Percentiles rank a stretch among this genome's conserved stretches.
phyloP scores from a whole-genome alignment of 768 basidiomycete species.

The Leucocoprinus leucothites region DNA sequence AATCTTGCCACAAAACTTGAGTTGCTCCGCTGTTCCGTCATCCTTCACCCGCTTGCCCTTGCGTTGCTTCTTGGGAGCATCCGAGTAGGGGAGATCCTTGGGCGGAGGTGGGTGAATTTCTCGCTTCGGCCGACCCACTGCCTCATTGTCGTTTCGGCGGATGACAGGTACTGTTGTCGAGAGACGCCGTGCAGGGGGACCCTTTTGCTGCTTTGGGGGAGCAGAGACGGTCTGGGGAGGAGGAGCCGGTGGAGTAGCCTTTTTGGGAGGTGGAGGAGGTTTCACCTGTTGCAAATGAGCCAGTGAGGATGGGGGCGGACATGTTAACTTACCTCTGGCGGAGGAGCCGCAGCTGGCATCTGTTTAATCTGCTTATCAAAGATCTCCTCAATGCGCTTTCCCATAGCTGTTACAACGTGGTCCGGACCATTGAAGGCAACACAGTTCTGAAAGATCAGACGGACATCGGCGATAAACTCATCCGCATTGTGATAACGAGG shows the following conservation, averaged over 20 bases:
- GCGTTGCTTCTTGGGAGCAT: slow-evolving; percentile 66
- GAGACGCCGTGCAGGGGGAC: slow-evolving; percentile 54
- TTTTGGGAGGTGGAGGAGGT: slow-evolving; percentile 43
- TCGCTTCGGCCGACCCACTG: slow-evolving; percentile 83
- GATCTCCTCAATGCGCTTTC: slow-evolving; percentile 74
- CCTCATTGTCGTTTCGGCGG: slow-evolving; percentile 69
- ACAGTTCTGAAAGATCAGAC: slow-evolving; percentile 86
- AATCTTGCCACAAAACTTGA: slow-evolving; percentile 78
- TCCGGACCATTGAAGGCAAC: slow-evolving; percentile 91
- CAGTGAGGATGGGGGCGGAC: slow-evolving; percentile 2
- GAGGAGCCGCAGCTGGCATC: slow-evolving; percentile 58
- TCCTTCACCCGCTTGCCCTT: slow-evolving; percentile 60
- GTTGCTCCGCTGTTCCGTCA: slow-evolving; percentile 75
- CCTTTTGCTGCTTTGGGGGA: slow-evolving; percentile 44
- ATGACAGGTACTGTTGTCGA: slow-evolving; percentile 84
- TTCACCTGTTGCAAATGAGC: slow-evolving; percentile 28
- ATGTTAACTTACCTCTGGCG: slow-evolving; percentile 52
- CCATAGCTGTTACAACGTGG: slow-evolving; percentile 76
- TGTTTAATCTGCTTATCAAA: slow-evolving; percentile 90
- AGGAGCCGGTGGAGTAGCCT: slow-evolving; percentile 41
- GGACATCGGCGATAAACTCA: slow-evolving; percentile 83
- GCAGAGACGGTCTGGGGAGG: slow-evolving; percentile 37
- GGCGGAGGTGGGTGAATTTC: slow-evolving; percentile 96
- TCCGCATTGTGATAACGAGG: slow-evolving; percentile 77
- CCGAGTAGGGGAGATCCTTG: slow-evolving; percentile 84